Percentiles rank a stretch among this genome's conserved stretches.
Evolutionary conservation across 192 early-diverging fungal species (phyloP).

Genomic region (Entomortierella parvispora): DNA sequence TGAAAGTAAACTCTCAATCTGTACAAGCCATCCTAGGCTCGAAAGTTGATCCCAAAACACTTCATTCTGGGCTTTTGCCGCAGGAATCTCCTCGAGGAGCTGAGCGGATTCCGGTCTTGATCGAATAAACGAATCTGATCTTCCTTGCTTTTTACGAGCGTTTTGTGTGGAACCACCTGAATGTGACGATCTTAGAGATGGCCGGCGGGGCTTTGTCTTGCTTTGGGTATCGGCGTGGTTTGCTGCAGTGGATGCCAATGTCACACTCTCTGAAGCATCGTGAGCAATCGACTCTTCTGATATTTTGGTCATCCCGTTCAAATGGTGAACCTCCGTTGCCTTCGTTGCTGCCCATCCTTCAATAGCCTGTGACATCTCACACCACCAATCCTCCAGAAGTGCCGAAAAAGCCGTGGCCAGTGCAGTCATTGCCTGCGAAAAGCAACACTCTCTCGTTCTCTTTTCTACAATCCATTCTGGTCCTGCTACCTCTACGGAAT

Average conservation of each 20-base stretch:
- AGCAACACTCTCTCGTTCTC: slow-evolving; percentile 36
- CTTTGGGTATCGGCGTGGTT: background rate
- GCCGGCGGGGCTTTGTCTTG: background rate
- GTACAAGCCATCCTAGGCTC: slow-evolving; percentile 41
- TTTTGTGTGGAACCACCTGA: slow-evolving; percentile 16
- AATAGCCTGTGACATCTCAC: slow-evolving; percentile 27
- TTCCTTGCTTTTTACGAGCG: background rate
- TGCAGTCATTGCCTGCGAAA: slow-evolving; percentile 22
- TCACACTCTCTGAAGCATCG: background rate
- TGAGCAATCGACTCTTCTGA: background rate
- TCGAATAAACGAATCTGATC: background rate
- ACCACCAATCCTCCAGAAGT: slow-evolving; percentile 45
- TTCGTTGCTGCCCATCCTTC: background rate
- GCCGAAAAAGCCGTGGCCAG: slow-evolving; percentile 35
- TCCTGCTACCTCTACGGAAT: slow-evolving; percentile 20
- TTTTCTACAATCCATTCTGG: slow-evolving; percentile 43
- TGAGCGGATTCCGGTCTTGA: slow-evolving; percentile 2
- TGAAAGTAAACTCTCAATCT: slow-evolving; percentile 36
- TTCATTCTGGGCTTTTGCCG: slow-evolving; percentile 25
- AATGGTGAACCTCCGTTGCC: background rate
- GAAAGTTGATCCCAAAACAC: slow-evolving; percentile 41
- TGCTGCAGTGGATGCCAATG: background rate
- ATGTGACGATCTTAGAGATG: slow-evolving; percentile 9
- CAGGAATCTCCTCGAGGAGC: slow-evolving; percentile 23
- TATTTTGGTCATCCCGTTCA: background rate